A percentile compares a stretch with the other conserved stretches of the same genome.
Conservation (phyloP, 257 asterid genomes). For the Solanum paucissectum region DNA sequence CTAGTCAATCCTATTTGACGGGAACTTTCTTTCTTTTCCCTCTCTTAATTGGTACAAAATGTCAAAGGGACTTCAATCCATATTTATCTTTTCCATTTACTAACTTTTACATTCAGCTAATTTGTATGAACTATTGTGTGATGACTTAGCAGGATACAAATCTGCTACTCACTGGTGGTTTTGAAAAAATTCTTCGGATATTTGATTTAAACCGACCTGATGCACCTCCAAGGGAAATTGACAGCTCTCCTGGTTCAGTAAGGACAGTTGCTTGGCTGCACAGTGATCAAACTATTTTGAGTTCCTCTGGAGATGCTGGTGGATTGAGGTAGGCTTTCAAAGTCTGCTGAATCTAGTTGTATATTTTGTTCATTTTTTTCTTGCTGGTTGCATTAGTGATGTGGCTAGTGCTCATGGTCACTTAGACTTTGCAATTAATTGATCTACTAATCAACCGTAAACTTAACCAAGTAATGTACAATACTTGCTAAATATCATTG, state of each 20-base stretch:
- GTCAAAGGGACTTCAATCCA: background rate
- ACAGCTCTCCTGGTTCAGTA: slow-evolving; percentile 77
- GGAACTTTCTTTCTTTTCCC: background rate
- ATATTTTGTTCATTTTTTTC: background rate
- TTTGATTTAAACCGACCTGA: slow-evolving; percentile 75
- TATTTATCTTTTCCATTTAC: background rate
- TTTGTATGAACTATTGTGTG: background rate
- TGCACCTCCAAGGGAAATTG: slow-evolving; percentile 86
- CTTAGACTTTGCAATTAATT: background rate
- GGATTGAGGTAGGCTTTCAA: slow-evolving; percentile 62
- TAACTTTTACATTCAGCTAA: background rate
- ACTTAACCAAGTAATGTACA: background rate
- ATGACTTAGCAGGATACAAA: slow-evolving; percentile 51
- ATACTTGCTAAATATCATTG: background rate
- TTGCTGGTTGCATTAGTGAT: background rate
- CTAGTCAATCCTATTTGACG: background rate
- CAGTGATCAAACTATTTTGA: slow-evolving; percentile 79
- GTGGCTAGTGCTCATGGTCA: background rate
- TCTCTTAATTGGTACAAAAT: background rate
- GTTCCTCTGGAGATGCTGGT: slow-evolving; percentile 81
- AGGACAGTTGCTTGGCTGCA: slow-evolving; percentile 90
- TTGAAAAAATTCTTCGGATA: slow-evolving; percentile 74
- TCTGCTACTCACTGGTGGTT: slow-evolving; percentile 74
- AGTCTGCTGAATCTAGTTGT: background rate
- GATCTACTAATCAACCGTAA: background rate